Percentiles rank a stretch among this genome's conserved stretches.
Conservation (phyloP, 805 yeast species). For the Yamadazyma nakazawae region DNA sequence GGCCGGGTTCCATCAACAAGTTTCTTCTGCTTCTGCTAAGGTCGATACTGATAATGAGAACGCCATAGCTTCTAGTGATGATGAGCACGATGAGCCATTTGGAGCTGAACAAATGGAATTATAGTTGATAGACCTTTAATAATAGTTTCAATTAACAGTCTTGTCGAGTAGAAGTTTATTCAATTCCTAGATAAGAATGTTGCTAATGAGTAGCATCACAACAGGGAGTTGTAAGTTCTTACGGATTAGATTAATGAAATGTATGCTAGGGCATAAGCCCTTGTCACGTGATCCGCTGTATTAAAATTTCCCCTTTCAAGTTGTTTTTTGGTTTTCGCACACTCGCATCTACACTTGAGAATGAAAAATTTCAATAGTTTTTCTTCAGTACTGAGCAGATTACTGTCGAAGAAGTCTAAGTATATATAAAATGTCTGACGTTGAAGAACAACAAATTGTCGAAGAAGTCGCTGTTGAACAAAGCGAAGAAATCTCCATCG, state of each 20-base stretch:
- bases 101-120: conserved; percentile 45
- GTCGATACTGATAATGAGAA: conserved; percentile 18
- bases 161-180: too few relatives aligned
- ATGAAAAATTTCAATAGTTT: conserved; percentile 13
- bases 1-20: conserved; percentile 16
- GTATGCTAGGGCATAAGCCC: conserved; percentile 18
- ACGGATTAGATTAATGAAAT: too few relatives aligned
- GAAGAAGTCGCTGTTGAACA: conserved; percentile 83
- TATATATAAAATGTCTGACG: conserved; percentile 73
- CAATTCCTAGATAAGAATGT: too few relatives aligned
- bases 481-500: conserved; percentile 89
- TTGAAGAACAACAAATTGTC: conserved; percentile 81
- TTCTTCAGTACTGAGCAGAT: conserved; percentile 53
- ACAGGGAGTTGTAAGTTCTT: too few relatives aligned
- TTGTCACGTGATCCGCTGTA: not conserved
- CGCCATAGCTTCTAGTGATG: conserved; percentile 40
- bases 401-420: conserved; percentile 72
- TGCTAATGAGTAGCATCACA: too few relatives aligned
- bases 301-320: conserved; percentile 1
- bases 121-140: not conserved
- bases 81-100: conserved; percentile 41
- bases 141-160: not conserved
- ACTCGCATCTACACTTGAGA: not conserved
- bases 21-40: not conserved
- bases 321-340: not conserved